These are phyloP conservation scores for Alternaria viburni DNA, from an alignment of 2,329 filamentous ascomycete species.

Conservation along the genomic window DNA sequence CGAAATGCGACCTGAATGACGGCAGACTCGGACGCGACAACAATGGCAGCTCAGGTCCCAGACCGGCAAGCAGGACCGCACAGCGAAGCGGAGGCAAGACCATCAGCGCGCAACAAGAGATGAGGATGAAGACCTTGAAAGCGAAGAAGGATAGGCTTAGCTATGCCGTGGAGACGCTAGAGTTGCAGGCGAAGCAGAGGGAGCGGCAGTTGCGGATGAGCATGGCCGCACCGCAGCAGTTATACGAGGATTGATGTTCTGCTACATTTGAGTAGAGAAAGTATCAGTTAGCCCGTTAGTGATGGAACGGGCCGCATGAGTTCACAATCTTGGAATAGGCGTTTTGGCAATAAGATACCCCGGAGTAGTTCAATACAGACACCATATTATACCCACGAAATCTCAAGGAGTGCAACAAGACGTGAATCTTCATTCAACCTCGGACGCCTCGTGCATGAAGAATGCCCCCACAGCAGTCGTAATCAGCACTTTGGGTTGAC, in stretches of 20 bases:
- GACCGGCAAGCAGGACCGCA: constrained; percentile 30
- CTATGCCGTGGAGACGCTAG: constrained; percentile 84
- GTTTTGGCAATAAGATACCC: constrained; percentile 44
- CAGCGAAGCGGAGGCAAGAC: constrained; percentile 37
- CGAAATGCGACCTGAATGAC: constrained; percentile 82
- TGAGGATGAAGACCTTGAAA: constrained; percentile 70
- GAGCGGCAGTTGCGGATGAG: constrained; percentile 76
- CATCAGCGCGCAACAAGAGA: constrained; percentile 56
- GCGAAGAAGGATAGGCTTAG: constrained; percentile 85
- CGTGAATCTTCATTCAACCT: background rate
- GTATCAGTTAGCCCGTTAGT: background rate
- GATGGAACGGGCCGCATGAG: background rate
- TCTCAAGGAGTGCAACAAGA: no score
- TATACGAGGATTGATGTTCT: constrained; percentile 37
- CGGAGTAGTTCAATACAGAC: background rate
- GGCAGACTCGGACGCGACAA: constrained; percentile 63
- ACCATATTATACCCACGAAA: background rate
- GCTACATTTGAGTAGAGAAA: background rate
- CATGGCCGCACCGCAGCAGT: constrained; percentile 63
- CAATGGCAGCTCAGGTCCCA: constrained; percentile 28
- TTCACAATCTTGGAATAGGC: constrained; percentile 13
- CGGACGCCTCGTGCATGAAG: background rate
- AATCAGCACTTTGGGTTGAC: background rate
- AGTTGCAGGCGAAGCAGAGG: constrained; percentile 82
- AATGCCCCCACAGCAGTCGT: no score